A percentile compares a stretch with the other conserved stretches of the same genome.
These are phyloP conservation scores for Prillingera fragicola DNA, from an alignment of 1,284 basidiomycete genomes.

Conservation along the genomic window DNA sequence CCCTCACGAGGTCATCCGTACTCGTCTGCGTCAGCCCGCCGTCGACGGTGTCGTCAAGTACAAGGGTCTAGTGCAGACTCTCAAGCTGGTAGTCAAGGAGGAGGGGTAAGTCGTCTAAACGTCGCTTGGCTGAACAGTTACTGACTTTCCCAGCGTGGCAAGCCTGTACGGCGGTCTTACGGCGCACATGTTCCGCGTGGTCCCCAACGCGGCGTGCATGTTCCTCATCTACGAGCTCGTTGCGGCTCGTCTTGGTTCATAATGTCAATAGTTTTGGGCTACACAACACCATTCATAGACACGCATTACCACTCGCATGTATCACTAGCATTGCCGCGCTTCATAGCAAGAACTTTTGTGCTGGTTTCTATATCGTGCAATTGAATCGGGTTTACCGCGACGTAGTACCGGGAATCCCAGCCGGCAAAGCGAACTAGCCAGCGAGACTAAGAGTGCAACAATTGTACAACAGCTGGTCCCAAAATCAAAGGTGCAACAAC, in stretches of 20 bases:
- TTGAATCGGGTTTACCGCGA: too few species aligned
- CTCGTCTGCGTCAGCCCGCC: slow-evolving; percentile 81
- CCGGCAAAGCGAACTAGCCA: too few species aligned
- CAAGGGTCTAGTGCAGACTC: slow-evolving; percentile 76
- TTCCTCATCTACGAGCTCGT: slow-evolving; percentile 54
- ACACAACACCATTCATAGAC: slow-evolving; percentile 3
- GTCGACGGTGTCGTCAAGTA: slow-evolving; percentile 63
- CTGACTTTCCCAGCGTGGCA: slow-evolving; percentile 23
- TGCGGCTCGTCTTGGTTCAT: slow-evolving; percentile 31
- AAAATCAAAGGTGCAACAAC: too few species aligned
- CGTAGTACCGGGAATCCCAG: too few species aligned
- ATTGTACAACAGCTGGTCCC: too few species aligned
- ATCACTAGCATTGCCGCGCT: slow-evolving; percentile 9
- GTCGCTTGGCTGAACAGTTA: too few species aligned
- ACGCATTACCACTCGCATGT: slow-evolving; percentile 12
- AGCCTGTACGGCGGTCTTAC: slow-evolving; percentile 88
- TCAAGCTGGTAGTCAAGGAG: slow-evolving; percentile 78
- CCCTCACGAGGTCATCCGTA: slow-evolving; percentile 93
- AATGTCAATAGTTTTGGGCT: too few species aligned
- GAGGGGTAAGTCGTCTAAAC: slow-evolving; percentile 66
- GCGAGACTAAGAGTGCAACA: too few species aligned
- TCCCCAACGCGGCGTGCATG: slow-evolving; percentile 97
- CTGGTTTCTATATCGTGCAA: too few species aligned
- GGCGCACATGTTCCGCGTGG: slow-evolving; percentile 92
- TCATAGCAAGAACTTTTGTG: too few species aligned